Evolutionary conservation across 2,329 filamentous ascomycete species (phyloP).

Genomic region (Fusarium praegraminearum): DNA sequence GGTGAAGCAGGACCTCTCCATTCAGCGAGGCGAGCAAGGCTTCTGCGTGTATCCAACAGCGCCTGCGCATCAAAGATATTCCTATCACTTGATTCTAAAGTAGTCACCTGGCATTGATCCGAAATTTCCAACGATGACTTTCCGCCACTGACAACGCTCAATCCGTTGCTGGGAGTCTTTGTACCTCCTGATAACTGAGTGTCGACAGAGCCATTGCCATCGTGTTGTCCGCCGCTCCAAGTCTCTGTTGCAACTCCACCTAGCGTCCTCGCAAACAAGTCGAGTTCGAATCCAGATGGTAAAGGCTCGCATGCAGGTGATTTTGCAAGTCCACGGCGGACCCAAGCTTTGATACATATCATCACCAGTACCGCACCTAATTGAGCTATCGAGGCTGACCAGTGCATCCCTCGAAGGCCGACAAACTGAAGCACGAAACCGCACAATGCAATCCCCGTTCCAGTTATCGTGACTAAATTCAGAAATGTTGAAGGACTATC

Average conservation of each 20-base stretch:
- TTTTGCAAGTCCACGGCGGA: background rate
- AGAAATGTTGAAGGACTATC: too few species aligned
- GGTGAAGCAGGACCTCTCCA: background rate
- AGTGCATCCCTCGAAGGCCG: background rate
- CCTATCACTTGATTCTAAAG: rapidly evolving
- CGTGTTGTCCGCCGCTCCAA: rapidly evolving
- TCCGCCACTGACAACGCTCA: background rate
- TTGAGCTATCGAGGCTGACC: background rate
- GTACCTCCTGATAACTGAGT: background rate
- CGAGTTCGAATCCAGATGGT: background rate
- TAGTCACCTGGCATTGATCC: rapidly evolving
- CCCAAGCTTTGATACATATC: background rate
- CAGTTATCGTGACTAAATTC: rapidly evolving
- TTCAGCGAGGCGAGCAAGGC: background rate
- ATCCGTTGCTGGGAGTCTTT: background rate
- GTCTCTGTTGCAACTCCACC: rapidly evolving
- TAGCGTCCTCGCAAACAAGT: background rate
- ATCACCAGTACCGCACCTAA: rapidly evolving
- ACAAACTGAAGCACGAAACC: background rate
- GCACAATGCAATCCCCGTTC: background rate
- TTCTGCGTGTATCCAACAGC: background rate
- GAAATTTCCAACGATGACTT: too few species aligned
- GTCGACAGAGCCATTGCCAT: rapidly evolving
- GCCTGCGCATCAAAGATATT: background rate
- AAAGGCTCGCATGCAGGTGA: background rate